Conservation (phyloP, 345 rosid species). For the Xanthoceras sorbifolium region DNA sequence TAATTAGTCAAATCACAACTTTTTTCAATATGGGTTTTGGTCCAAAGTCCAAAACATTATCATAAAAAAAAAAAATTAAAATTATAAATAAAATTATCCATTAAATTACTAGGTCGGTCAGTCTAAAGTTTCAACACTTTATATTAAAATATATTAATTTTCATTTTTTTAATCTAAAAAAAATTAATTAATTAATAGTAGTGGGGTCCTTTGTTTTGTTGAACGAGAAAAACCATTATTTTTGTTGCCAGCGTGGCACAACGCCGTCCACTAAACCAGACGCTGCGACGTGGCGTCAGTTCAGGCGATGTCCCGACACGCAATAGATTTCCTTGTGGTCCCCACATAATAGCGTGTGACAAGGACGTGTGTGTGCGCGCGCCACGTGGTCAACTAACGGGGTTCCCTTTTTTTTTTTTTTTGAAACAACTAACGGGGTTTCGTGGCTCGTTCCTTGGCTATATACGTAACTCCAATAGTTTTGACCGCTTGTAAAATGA, state of each 20-base stretch:
- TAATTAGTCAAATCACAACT: no score
- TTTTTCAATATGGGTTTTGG: not conserved
- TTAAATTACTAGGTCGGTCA: not conserved
- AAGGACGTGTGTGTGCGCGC: not conserved
- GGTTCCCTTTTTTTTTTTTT: no score
- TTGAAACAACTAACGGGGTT: no score
- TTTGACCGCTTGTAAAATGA: not conserved
- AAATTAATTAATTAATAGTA: not conserved
- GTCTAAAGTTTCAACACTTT: not conserved
- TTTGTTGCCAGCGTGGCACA: not conserved
- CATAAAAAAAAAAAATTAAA: not conserved
- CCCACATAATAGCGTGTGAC: not conserved
- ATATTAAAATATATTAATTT: not conserved
- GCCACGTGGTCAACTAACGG: not conserved
- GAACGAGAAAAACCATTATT: not conserved
- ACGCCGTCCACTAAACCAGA: not conserved
- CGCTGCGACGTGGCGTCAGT: constrained; percentile 14
- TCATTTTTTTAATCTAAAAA: not conserved
- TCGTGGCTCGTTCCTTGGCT: not conserved
- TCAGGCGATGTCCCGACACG: not conserved
- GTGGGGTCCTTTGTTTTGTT: not conserved
- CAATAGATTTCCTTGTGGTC: not conserved
- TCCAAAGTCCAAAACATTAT: not conserved
- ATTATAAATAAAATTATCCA: not conserved
- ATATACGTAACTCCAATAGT: no score